phyloP scores from a whole-genome alignment of 106 monocot species.

The Phalaenopsis aphrodite region DNA sequence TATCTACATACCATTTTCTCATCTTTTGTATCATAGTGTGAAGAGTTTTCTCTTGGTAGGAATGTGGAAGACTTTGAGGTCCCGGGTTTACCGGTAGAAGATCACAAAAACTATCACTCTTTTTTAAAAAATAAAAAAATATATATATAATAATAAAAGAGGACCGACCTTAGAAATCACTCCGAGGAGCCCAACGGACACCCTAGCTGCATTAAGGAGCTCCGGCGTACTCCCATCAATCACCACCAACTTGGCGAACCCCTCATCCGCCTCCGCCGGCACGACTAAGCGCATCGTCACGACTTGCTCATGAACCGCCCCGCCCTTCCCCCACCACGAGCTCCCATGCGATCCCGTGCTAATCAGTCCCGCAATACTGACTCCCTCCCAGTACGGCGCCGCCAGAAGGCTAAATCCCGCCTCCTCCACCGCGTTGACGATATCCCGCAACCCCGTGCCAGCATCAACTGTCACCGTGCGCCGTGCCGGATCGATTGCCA shows the following conservation, averaged over 20 bases:
- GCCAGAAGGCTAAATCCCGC: slow-evolving; percentile 57
- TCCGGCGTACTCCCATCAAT: slow-evolving; percentile 13
- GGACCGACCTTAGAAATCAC: slow-evolving; percentile 47
- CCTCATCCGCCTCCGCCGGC: slow-evolving; percentile 30
- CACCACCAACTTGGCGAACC: slow-evolving; percentile 47
- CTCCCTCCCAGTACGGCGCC: slow-evolving; percentile 82
- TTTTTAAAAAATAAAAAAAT: no score
- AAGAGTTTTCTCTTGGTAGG: no score
- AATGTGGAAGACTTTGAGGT: no score
- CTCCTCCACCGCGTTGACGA: slow-evolving; percentile 55
- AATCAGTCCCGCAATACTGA: slow-evolving; percentile 55
- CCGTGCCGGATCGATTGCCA: slow-evolving; percentile 23
- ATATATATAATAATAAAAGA: no score
- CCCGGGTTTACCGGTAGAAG: no score
- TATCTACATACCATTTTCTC: no score
- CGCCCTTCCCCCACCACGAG: slow-evolving; percentile 80
- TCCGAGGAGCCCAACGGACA: slow-evolving; percentile 66
- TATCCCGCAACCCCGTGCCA: slow-evolving; percentile 49
- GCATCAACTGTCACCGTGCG: slow-evolving; percentile 41
- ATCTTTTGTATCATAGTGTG: no score
- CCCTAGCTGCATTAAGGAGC: slow-evolving; percentile 35
- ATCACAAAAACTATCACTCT: no score
- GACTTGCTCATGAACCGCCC: slow-evolving; percentile 61
- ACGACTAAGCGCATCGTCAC: slow-evolving; percentile 48
- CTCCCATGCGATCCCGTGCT: slow-evolving; percentile 77